Evolutionary conservation across 2,329 filamentous ascomycete genomes (phyloP).

Genomic region (Chrysoporthe puriensis): DNA sequence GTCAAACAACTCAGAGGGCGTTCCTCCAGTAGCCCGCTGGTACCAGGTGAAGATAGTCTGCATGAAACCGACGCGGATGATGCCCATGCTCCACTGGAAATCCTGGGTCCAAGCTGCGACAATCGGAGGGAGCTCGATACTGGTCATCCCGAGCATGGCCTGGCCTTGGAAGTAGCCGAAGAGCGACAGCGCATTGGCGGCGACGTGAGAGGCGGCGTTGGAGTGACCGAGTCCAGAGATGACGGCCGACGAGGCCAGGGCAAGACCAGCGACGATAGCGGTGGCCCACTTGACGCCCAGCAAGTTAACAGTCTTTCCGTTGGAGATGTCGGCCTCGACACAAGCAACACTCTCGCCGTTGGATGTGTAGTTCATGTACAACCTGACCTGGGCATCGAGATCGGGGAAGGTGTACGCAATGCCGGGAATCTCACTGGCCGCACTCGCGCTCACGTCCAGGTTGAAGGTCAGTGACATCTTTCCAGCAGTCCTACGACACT

Average conservation of each 20-base stretch:
- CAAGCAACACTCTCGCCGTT: conserved; percentile 73
- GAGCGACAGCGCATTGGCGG: conserved; percentile 89
- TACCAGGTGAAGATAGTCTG: conserved; percentile 94
- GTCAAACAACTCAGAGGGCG: conserved; percentile 76
- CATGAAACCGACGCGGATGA: conserved; percentile 85
- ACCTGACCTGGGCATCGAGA: conserved; percentile 81
- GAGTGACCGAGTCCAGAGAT: conserved; percentile 89
- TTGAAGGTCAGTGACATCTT: conserved; percentile 79
- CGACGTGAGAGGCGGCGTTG: conserved; percentile 92
- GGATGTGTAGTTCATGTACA: conserved; percentile 76
- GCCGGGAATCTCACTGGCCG: conserved; percentile 70
- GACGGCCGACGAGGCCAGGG: conserved; percentile 81
- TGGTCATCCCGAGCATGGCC: conserved; percentile 85
- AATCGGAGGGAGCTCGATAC: conserved; percentile 81
- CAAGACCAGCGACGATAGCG: conserved; percentile 83
- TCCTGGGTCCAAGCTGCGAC: conserved; percentile 95
- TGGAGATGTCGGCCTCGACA: conserved; percentile 84
- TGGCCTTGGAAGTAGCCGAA: conserved; percentile 95
- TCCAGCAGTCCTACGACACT: conserved; percentile 59
- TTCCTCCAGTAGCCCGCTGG: conserved; percentile 88
- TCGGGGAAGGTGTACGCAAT: conserved; percentile 91
- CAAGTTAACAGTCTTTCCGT: conserved; percentile 90
- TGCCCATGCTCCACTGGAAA: conserved; percentile 98
- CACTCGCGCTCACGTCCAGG: conserved; percentile 58
- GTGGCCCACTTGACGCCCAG: conserved; percentile 88